Evolutionary conservation across 108 stramenopile species (phyloP).

Genomic region (Cyclotella sp.): DNA sequence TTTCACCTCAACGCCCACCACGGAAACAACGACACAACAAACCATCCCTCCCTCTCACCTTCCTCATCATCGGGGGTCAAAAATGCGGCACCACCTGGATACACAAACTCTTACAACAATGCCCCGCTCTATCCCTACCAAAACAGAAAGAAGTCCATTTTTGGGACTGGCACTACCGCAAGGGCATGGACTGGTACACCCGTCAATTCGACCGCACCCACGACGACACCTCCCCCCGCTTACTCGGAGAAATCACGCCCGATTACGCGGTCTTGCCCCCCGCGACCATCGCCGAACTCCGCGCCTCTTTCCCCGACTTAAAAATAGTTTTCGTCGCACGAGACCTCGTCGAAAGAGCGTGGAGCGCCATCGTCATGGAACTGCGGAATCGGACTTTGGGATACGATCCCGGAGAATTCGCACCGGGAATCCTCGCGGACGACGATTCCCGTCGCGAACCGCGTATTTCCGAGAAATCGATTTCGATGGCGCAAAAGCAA

Average conservation of each 20-base stretch:
- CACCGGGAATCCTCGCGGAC: no score
- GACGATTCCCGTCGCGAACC: no score
- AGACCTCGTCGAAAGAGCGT: conserved; percentile 60
- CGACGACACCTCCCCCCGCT: neutral
- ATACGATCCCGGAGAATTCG: conserved; percentile 55
- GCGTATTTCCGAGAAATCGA: no score
- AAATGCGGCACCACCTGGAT: conserved; percentile 71
- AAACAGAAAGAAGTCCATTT: conserved; percentile 66
- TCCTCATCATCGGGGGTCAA: conserved; percentile 65
- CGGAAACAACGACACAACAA: no score
- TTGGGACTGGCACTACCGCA: conserved; percentile 68
- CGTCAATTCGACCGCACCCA: conserved; percentile 42
- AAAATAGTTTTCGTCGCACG: conserved; percentile 60
- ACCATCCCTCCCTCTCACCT: conserved; percentile 35
- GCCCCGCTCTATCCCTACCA: conserved; percentile 30
- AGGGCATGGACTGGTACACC: conserved; percentile 61
- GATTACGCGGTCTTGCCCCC: conserved; percentile 51
- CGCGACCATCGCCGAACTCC: conserved; percentile 44
- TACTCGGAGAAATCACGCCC: conserved; percentile 59
- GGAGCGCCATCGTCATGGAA: conserved; percentile 67
- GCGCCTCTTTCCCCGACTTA: conserved; percentile 38
- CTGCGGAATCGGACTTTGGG: conserved; percentile 52
- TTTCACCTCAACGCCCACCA: neutral
- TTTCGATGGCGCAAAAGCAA: conserved; percentile 33
- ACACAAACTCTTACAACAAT: conserved; percentile 51